Base-by-base conservation (phyloP, 495 filamentous ascomycete genomes). In the Wilcoxina mikolae region DNA sequence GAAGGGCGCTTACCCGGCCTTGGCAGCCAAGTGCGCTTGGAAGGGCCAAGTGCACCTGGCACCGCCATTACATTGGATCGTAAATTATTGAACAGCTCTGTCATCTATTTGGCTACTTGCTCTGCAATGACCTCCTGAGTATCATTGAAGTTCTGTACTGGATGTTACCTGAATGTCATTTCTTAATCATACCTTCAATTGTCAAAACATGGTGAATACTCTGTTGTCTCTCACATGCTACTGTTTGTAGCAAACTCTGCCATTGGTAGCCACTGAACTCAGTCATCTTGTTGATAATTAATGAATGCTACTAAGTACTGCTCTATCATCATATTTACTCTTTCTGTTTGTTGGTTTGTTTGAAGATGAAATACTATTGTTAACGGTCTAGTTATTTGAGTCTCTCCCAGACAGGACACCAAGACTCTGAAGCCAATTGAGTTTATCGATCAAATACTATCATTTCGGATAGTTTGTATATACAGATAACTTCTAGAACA, bases 281-380 rank as follows among this genome's bases (percentile, higher is more conserved):
- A 69, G 46, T 71, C 56, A 26, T 67, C 56, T 47, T 69, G 62
- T 10, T 54, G 48, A 25, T 67, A 64, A 23, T 59, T 58, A 0
- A 56, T 31, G 27, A 52, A 70, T 22, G 27, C 17, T 0, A 55
- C 43, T 0, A 70, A 55, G 18, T 68, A 67, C 9, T 57, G 57
- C 53, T 68, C 57, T 24, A 68, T 56, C 0, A 51, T 45, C 0
- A 39, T 18, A 23, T 71, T 70, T 0, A 58, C 0, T 0, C 50
- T 11, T 57, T 71, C 58, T 0, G 60, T 68, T 55, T 65, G 58
- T 1, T 61, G 45, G 29, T 68, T 57, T 0, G 60, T 68, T 42
- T 68, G 26, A 0, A 38, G 61, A 24, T 66, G 56, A 43, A 47
- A 58, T 4, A 47, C 24, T 0, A 47, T 44, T 0, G 46, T 50